Evolutionary conservation across 2,329 filamentous ascomycete species (phyloP).

Genomic region (Raffaelea ambrosiae): DNA sequence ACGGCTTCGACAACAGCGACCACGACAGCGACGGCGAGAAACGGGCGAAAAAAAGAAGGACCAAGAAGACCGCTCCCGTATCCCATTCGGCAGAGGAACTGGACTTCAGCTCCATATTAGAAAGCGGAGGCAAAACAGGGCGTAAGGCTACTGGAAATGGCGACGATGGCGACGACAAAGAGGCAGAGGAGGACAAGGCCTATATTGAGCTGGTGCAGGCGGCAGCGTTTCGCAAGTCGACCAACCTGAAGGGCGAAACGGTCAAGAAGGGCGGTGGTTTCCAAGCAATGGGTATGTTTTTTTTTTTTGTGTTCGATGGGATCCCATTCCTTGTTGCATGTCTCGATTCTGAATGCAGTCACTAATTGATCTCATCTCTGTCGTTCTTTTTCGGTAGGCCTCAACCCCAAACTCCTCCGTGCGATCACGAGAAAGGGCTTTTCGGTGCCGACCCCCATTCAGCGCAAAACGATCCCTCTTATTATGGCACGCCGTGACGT

Average conservation of each 20-base stretch:
- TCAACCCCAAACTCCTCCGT: slow-evolving; percentile 77
- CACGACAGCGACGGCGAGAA: slow-evolving; percentile 32
- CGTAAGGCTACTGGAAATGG: slow-evolving; percentile 26
- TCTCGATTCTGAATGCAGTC: neutral
- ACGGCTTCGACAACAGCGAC: slow-evolving; percentile 35
- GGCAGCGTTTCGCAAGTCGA: slow-evolving; percentile 76
- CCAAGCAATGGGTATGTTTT: slow-evolving; percentile 70
- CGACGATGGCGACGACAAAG: slow-evolving; percentile 39
- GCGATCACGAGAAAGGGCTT: slow-evolving; percentile 93
- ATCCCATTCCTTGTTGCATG: too few relatives aligned
- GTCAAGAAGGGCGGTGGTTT: slow-evolving; percentile 96
- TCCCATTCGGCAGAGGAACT: slow-evolving; percentile 34
- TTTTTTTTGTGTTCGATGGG: too few relatives aligned
- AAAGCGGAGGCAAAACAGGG: slow-evolving; percentile 40
- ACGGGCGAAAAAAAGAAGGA: slow-evolving; percentile 26
- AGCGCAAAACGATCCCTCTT: slow-evolving; percentile 90
- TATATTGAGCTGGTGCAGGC: slow-evolving; percentile 88
- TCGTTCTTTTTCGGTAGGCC: slow-evolving; percentile 32
- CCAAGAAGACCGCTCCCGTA: slow-evolving; percentile 20
- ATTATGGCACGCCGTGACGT: slow-evolving; percentile 87
- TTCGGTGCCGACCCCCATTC: slow-evolving; percentile 91
- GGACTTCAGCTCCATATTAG: slow-evolving; percentile 54
- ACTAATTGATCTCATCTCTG: neutral
- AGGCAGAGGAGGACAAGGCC: slow-evolving; percentile 71
- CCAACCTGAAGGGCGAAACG: slow-evolving; percentile 73